Evolutionary conservation across 2,329 filamentous ascomycete genomes (phyloP).

Genomic region (Colletotrichum sp.): DNA sequence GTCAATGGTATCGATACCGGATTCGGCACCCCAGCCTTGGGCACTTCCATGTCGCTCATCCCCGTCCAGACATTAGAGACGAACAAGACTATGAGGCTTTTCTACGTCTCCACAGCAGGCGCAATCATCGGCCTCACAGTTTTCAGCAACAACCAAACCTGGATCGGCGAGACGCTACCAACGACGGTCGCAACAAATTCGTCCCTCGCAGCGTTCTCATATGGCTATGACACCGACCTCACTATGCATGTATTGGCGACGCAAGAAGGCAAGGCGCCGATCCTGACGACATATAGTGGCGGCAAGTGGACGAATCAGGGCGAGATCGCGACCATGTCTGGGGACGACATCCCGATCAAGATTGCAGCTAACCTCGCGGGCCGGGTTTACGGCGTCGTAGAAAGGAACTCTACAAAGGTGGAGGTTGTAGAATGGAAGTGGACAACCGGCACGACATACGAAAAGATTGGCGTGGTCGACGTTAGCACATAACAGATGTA

Average conservation of each 20-base stretch:
- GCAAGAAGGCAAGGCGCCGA: not conserved
- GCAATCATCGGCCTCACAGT: not conserved
- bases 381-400: conserved; percentile 14
- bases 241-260: conserved; percentile 11
- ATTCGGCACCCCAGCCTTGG: not conserved
- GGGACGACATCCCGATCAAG: conserved; percentile 4
- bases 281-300: not conserved
- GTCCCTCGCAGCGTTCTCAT: conserved; percentile 9
- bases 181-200: not conserved
- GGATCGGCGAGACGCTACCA: not conserved
- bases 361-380: conserved; percentile 12
- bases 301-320: conserved; percentile 11
- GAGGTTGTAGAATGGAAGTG: conserved; percentile 19
- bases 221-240: conserved; percentile 13
- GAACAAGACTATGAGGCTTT: conserved; percentile 4
- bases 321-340: conserved; percentile 1
- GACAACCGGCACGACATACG: conserved; percentile 19
- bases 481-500: not conserved
- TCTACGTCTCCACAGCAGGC: conserved; percentile 1
- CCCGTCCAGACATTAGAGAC: conserved; percentile 1
- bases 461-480: conserved; percentile 10
- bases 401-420: not conserved
- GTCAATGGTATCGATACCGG: conserved; percentile 1
- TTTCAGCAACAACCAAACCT: not conserved
- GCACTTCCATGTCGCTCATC: conserved; percentile 7